Evolutionary conservation across 306 rosid species (phyloP).

Genomic region (Cercis canadensis): DNA sequence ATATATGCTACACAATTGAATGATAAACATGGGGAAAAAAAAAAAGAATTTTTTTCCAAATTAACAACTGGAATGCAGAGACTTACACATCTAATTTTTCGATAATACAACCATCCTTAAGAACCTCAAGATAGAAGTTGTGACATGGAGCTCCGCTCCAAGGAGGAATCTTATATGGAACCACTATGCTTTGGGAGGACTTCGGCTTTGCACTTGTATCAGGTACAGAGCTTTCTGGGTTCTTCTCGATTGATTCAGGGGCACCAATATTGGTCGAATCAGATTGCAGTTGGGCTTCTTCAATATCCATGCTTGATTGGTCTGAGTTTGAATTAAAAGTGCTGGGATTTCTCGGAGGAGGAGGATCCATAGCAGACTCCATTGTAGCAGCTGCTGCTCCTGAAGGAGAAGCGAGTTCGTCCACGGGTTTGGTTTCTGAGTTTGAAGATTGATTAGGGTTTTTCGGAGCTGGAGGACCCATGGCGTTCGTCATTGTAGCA

Average conservation of each 20-base stretch:
- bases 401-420: constrained; percentile 22
- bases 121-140: constrained; percentile 78
- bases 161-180: constrained; percentile 80
- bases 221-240: neutral
- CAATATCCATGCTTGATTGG: constrained; percentile 4
- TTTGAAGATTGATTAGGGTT: constrained; percentile 43
- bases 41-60: neutral
- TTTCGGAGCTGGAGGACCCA: constrained; percentile 72
- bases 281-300: constrained; percentile 18
- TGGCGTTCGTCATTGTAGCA: constrained; percentile 58
- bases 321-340: constrained; percentile 32
- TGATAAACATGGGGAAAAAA: neutral
- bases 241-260: constrained; percentile 33
- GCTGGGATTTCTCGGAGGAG: constrained; percentile 41
- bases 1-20: neutral
- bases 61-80: neutral
- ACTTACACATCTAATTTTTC: constrained; percentile 62
- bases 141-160: constrained; percentile 87
- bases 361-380: constrained; percentile 47
- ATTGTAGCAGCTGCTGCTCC: neutral
- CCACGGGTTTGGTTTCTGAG: constrained; percentile 30
- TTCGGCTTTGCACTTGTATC: constrained; percentile 32
- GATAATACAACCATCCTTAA: constrained; percentile 80
- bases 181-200: constrained; percentile 42
- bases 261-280: constrained; percentile 24